Base-by-base conservation (phyloP, 306 rosid species). In the Lathyrus oleraceus region DNA sequence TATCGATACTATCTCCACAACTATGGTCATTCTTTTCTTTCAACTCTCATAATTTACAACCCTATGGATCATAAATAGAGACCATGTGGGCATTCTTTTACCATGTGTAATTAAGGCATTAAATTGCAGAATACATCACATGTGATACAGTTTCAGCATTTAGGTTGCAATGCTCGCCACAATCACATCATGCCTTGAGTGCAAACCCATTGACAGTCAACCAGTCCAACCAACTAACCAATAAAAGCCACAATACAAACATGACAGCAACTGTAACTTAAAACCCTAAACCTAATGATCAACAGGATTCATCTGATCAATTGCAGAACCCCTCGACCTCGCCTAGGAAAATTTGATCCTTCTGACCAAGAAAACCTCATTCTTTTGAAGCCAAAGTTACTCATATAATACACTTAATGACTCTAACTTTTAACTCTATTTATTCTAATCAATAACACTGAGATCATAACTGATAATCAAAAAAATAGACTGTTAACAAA, bases 1-100 rank as follows among this genome's bases (percentile, higher is more conserved):
- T 25, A 75, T 14, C 60, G 23, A 27, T 48, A 48, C 25, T 61
- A 67, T 52, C 23, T 42, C 61, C 54, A 73, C 73, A 72, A 40
- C 23, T 39, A 8, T 28, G 35, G 53, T 8, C 36, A 61, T 72
- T 54, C 60, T 65, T 52, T 53, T 52, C 70, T 54, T 76, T 61
- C 65, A 40, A 40, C 57, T 30, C 28, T 16, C 8, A 61, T 25
- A 45, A n/a, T 44, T 39, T 61, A 69, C 51, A 76, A 16, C 47
- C 40, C 28, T n/a, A 8, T 28, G 17, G 15, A 56, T 32, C 63
- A 28, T 20, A 7, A 10, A 27, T 10, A 19, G 54, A 10, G 58
- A 56, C 10, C 15, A 17, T 56, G 45, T 28, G 32, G 9, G 15
- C 42, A 54, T 27, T 57, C 47, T 57, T 51, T 32, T 38, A 25